These are phyloP conservation scores for Amauroascus verrucosus DNA, from an alignment of 2,329 filamentous ascomycete species.

Conservation along the genomic window DNA sequence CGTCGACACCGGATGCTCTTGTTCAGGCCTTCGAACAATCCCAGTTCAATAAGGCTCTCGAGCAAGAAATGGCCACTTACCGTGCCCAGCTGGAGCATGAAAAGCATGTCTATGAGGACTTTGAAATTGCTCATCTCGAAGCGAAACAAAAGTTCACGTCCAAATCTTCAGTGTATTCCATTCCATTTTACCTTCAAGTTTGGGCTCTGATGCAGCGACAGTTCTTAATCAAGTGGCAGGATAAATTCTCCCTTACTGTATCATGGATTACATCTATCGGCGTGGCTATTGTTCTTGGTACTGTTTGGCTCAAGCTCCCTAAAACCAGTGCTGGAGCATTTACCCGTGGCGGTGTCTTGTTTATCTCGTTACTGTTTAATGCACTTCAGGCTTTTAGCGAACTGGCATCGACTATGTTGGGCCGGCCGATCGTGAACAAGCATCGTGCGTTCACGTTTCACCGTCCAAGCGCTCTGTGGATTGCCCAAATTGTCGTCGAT, in stretches of 20 bases:
- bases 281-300: conserved; percentile 68
- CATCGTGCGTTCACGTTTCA: conserved; percentile 79
- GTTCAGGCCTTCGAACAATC: conserved; percentile 48
- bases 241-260: conserved; percentile 62
- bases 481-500: conserved; percentile 69
- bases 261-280: conserved; percentile 57
- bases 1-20: conserved; percentile 61
- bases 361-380: conserved; percentile 80
- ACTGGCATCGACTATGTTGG: conserved; percentile 71
- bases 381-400: conserved; percentile 72
- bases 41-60: conserved; percentile 35
- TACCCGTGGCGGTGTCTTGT: conserved; percentile 66
- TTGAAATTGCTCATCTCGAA: conserved; percentile 63
- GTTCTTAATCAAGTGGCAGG: conserved; percentile 64
- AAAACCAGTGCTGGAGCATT: conserved; percentile 61
- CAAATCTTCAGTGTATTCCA: conserved; percentile 67
- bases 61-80: conserved; percentile 50
- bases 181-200: conserved; percentile 66
- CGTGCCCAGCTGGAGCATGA: conserved; percentile 54
- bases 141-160: conserved; percentile 64
- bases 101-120: conserved; percentile 61
- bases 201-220: conserved; percentile 57
- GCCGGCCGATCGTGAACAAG: conserved; percentile 87
- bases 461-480: conserved; percentile 73
- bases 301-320: conserved; percentile 69